Conservation (phyloP, 345 rosid species). For the Brassica incana region DNA sequence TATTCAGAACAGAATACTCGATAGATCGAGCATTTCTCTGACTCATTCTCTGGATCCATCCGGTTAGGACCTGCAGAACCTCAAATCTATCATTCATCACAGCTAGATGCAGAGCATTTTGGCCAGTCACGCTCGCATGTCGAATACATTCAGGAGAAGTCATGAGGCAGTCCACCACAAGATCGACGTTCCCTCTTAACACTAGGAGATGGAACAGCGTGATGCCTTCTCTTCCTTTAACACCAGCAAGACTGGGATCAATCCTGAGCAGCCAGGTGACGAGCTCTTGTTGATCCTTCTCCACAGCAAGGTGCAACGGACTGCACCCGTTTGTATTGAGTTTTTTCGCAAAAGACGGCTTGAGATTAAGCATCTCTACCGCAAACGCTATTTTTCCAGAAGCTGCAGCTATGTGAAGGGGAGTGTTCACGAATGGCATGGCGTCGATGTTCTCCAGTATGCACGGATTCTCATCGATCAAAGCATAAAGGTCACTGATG, state of each 20-base stretch:
- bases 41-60: background rate
- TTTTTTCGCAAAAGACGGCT: background rate
- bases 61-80: constrained; percentile 23
- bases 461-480: background rate
- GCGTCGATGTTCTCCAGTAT: background rate
- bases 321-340: background rate
- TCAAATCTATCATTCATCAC: constrained; percentile 17
- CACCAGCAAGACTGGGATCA: background rate
- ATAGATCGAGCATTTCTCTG: background rate
- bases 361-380: background rate
- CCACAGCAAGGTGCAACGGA: background rate
- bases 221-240: constrained; percentile 32
- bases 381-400: background rate
- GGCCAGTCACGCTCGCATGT: background rate
- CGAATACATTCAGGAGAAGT: background rate
- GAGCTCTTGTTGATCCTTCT: background rate
- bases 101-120: constrained; percentile 35
- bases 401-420: background rate
- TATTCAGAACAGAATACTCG: background rate
- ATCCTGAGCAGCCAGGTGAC: background rate
- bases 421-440: background rate
- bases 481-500: background rate
- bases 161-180: constrained; percentile 8
- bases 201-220: constrained; percentile 30
- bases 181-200: constrained; percentile 2